Evolutionary conservation across 805 yeast species (phyloP).

Genomic region (Kazachstania martiniae): DNA sequence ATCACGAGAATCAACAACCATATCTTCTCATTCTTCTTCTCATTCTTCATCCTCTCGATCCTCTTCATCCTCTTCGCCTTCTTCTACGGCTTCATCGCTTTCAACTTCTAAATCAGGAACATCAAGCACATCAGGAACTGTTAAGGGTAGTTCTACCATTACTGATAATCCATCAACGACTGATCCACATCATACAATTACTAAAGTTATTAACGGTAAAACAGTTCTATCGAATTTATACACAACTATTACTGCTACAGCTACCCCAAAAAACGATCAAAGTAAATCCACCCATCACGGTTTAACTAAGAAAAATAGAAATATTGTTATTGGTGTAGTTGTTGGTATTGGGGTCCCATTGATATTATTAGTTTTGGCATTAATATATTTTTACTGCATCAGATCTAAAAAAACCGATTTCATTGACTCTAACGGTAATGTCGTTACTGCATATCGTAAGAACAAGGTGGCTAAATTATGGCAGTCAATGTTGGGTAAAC

Average conservation of each 20-base stretch:
- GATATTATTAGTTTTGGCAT: slow-evolving; percentile 15
- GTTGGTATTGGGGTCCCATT: slow-evolving; percentile 61
- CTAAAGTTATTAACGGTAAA: slow-evolving; percentile 22
- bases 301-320: slow-evolving; percentile 35
- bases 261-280: slow-evolving; percentile 17
- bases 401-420: slow-evolving; percentile 19
- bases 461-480: slow-evolving; percentile 16
- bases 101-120: not conserved
- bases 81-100: not conserved
- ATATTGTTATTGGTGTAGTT: slow-evolving; percentile 52
- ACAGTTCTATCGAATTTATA: slow-evolving; percentile 23
- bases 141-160: not conserved
- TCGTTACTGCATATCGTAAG: slow-evolving; percentile 19
- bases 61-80: not conserved
- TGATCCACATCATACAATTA: slow-evolving; percentile 9
- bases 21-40: not conserved
- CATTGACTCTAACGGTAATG: slow-evolving; percentile 24
- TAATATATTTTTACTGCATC: slow-evolving; percentile 17
- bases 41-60: not conserved
- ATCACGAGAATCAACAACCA: not conserved
- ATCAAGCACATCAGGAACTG: not conserved
- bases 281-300: slow-evolving; percentile 23
- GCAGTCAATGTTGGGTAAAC: slow-evolving; percentile 15
- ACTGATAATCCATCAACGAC: slow-evolving; percentile 9
- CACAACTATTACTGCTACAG: slow-evolving; percentile 23